A percentile compares a stretch with the other conserved stretches of the same genome.
Evolutionary conservation across 441 rosid species (phyloP).

Genomic region (Hura crepitans): DNA sequence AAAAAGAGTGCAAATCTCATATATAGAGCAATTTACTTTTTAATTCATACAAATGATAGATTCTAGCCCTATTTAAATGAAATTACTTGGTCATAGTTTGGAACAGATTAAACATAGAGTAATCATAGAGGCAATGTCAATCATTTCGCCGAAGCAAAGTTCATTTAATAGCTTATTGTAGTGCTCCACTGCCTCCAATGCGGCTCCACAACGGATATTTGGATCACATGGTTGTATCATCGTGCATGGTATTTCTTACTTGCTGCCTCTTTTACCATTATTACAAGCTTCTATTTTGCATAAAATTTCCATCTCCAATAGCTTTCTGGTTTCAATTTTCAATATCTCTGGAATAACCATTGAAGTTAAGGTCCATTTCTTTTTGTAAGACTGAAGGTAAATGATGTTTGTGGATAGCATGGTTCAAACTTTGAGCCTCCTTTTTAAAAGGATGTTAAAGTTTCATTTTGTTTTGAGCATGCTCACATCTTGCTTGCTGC

Average conservation of each 20-base stretch:
- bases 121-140: background rate
- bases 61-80: background rate
- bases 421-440: background rate
- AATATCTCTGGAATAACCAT: background rate
- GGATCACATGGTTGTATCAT: background rate
- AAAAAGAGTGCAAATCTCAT: background rate
- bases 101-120: background rate
- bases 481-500: background rate
- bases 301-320: background rate
- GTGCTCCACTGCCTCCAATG: background rate
- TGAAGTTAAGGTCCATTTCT: background rate
- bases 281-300: background rate
- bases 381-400: background rate
- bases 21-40: background rate
- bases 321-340: slow-evolving; percentile 4
- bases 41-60: background rate
- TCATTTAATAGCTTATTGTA: background rate
- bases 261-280: background rate
- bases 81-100: background rate
- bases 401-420: background rate
- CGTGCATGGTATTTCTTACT: background rate
- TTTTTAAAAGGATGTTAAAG: background rate
- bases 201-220: background rate
- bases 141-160: background rate
- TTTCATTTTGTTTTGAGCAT: slow-evolving; percentile 8